Base-by-base conservation (phyloP, 768 basidiomycete species). In the Pleurotus platypus region DNA sequence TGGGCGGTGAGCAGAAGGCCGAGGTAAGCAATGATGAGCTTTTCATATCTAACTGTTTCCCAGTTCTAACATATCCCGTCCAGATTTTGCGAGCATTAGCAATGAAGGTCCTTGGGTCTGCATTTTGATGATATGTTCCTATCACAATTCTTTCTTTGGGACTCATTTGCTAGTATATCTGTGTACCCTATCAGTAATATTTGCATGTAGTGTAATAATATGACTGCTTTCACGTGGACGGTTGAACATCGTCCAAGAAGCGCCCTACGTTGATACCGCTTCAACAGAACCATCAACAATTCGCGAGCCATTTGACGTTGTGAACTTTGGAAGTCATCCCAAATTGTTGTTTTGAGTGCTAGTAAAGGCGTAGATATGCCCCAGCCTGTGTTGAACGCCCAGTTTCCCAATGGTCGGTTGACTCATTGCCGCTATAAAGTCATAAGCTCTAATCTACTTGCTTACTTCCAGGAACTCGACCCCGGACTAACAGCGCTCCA, bases 1-100 rank as follows among this genome's bases (percentile, higher is more conserved):
- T 97, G 22, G 87, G 84, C 15, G 81, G 84, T 2, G 75, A 74
- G 50, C 89, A 94, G 77, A 95, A 92, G 69, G 92, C 94, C 48
- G 90, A 96, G 84, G 94, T 92, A 64, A 61, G 76, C 66, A 24
- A 46, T 26, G 46, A 30, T 42, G 49, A 49, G 35, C 20, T 38
- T 30, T 46, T 7, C 22, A 46, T n/a, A 22, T 47, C 12, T n/a
- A 51, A 39, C 22, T 47, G 12, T 56, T 18, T 18, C 48, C 40
- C 2, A 13, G 24, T 11, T 42, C 40, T 51, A 7, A 49, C 16
- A 39, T 35, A 20, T 55, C 9, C 9, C 11, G 47, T 15, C 13
- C 55, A 95, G 92, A 87, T 95, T 65, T 72, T 95, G 49, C 84
- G 85, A 22, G 90, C 87, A 16, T 69, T 94, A 40, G 92, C 92